Evolutionary conservation across 768 basidiomycete species (phyloP).

Genomic region (Pseudohyphozyma bogoriensis): DNA sequence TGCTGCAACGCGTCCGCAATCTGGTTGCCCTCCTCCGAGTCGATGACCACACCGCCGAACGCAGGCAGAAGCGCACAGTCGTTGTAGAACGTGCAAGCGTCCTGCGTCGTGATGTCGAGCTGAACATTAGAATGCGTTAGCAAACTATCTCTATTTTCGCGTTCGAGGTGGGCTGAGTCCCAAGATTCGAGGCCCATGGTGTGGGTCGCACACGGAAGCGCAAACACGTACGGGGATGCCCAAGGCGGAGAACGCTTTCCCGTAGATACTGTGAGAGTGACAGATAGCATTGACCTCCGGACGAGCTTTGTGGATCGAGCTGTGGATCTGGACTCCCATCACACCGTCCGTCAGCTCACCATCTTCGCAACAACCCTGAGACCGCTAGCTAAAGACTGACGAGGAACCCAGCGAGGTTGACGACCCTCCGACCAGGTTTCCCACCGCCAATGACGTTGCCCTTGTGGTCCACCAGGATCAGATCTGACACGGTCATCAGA

Average conservation of each 20-base stretch:
- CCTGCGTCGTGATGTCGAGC: constrained; percentile 41
- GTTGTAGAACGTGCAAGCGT: constrained; percentile 40
- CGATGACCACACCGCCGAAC: constrained; percentile 47
- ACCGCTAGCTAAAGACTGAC: constrained; percentile 43
- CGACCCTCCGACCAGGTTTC: constrained; percentile 35
- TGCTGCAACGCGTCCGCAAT: constrained; percentile 40
- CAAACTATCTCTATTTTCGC: too few species aligned
- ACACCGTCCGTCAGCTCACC: not conserved
- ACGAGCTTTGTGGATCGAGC: constrained; percentile 36
- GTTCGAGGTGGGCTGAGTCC: too few species aligned
- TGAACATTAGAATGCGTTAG: too few species aligned
- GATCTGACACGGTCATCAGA: constrained; percentile 19
- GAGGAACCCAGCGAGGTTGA: constrained; percentile 42
- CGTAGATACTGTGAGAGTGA: constrained; percentile 34
- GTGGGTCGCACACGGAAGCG: too few species aligned
- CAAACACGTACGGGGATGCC: constrained; percentile 32
- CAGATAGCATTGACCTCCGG: constrained; percentile 42
- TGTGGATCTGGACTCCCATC: not conserved
- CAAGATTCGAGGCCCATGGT: too few species aligned
- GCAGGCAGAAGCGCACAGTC: constrained; percentile 44
- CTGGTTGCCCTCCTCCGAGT: constrained; percentile 43
- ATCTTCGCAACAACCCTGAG: not conserved
- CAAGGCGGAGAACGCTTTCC: constrained; percentile 47
- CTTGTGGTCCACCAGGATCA: constrained; percentile 37
- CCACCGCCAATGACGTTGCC: constrained; percentile 36